Base-by-base conservation (phyloP, 768 basidiomycete species). In the Leccinum rimulosum region DNA sequence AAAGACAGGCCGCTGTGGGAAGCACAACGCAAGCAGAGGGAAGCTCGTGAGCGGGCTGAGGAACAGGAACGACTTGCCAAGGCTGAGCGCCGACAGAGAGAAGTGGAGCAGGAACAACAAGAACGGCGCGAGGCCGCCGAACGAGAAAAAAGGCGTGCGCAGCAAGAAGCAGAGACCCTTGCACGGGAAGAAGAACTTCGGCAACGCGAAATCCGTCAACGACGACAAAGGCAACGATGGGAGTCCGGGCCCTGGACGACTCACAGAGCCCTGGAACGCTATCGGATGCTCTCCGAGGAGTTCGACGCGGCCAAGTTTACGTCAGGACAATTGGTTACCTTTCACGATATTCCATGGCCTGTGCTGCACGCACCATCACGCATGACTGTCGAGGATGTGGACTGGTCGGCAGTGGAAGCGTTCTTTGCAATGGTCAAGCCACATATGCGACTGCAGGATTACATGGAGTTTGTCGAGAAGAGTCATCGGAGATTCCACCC, bases 401-500 rank as follows among this genome's bases (percentile, higher is more conserved):
- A 86, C 57, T 91, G 87, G 85, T 71, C 78, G 11, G 76, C 85
- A 0, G 89, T 92, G 51, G 87, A 89, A 66, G 75, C 75, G 22
- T 93, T 93, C 71, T 93, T 92, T 66, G 71, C 71, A 15, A 76
- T 77, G 6, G 79, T 86, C 28, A 78, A 76, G 64, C 60, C 63
- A 17, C 77, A 80, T 48, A 80, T 90, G 79, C 79, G 83, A 25
- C 55, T 71, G 17, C 82, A 86, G 68, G 87, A 88, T 52, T 91
- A 83, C 73, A 84, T 81, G 66, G 70, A 69, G 2, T 80, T 92
- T 56, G 79, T 93, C 3, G 83, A 89, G 73, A 84, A 84, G 66
- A 87, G 86, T 64, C 82, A 91, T 65, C 79, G 83, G 43, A 75
- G 89, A 54, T 93, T 91, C 70, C 92, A 92, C 64, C 88, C 89